Base-by-base conservation (phyloP, 2,329 filamentous ascomycete species). In the Samsoniella hepiali region DNA sequence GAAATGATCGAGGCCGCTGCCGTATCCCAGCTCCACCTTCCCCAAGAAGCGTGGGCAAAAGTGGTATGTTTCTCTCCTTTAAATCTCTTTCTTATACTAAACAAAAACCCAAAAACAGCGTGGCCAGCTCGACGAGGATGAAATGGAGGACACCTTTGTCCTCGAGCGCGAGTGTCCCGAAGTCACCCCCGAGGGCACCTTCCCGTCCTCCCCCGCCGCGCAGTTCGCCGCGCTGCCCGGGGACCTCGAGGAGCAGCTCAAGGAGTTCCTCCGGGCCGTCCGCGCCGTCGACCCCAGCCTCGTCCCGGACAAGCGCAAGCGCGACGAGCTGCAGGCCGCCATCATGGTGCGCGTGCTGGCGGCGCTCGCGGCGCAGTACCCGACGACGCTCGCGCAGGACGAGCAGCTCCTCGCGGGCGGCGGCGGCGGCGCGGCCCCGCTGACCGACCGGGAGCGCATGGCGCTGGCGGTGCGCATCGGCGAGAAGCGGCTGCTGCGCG, bases 91-190 rank as follows among this genome's bases (percentile, higher is more conserved):
- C 3, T 11, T 10, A 29, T 10, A 32, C 36, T 55, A 51, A 72
- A 76, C 63, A 78, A 72, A 76, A 63, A 78, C 49, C 5, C 1
- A 3, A 4, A 36, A 40, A 17, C 64, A 82, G 76, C 73, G 76
- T 29, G 73, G 76, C 13, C 68, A 76, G 3, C 66, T 91, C 34
- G 82, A 91, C 13, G 83, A 87, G 7, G 86, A 89, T 47, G 80
- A 92, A 10, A 75, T 91, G 3, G 91, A 95, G 60, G 89, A 93
- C 42, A 86, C 84, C 22, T 93, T 93, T 68, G 87, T 92, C 54
- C 79, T 91, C 17, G 85, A 88, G 67, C 78, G 83, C 32, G 79
- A 82, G 47, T 75, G 80, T 1, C 78, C 79, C 0, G 83, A 85
- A 36, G 81, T 83, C 0, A 79, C 82, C 65, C 70, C 79, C 0